Evolutionary conservation across 352 stramenopile species (phyloP), one percentile per base, ranked within the genome.

Genomic region (Phytophthora multivora): DNA sequence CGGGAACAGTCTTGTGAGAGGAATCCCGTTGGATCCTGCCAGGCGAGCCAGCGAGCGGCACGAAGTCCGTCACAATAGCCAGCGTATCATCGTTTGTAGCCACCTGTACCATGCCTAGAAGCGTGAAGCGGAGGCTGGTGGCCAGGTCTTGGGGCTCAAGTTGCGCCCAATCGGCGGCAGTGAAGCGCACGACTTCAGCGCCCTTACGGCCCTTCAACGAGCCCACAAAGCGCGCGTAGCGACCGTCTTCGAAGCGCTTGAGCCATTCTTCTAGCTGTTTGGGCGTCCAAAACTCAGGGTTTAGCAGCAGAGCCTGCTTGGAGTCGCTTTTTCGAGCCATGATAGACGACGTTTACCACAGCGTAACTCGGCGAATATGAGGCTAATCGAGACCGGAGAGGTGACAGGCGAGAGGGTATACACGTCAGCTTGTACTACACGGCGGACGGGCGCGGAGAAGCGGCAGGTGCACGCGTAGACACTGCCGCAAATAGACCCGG

Each of bases 101-200:
- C 33, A 96, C 83, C 50, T 96, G 87, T 31, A 91, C 75, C 87
- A 96, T 96, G 11, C 85, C 87, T 15, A 96, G 64, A 16, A 96
- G 68, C 53, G 87, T 96, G 67, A 93, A 96, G 35, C 87, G 87
- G 39, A 94, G 75, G 21, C 86, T 93, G 15, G 73, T 90, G 4
- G 85, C 85, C 35, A 96, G 65, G 40, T 91, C 74, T 15, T 71
- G 62, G 5, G 85, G 87, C 41, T 82, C 62, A 15, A 93, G 58
- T 42, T 75, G 31, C 3, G 73, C 77, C 84, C 87, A 93, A 5
- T 82, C 69, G 5, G 75, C 59, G 6, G 83, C 70, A 23, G 63
- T 57, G 68, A 96, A 90, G 43, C 90, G 75, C 41, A 93, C 68
- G 21, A 93, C 71, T 11, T 94, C 82, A 18, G 70, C 68, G 36